These are phyloP conservation scores for Pseudogymnoascus sp. DNA, from an alignment of 2,329 filamentous ascomycete species.

Conservation along the genomic window DNA sequence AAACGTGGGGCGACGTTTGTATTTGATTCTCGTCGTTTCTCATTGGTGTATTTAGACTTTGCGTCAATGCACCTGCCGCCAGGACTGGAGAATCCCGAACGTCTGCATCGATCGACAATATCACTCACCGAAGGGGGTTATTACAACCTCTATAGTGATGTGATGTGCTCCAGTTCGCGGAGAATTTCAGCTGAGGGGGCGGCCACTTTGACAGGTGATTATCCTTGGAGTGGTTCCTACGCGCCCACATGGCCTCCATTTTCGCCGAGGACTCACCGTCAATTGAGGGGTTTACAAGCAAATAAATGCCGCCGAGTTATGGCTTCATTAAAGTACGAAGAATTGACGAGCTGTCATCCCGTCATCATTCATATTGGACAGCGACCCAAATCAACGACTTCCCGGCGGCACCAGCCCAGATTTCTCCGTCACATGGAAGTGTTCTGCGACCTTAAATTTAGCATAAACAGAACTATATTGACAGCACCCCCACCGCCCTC, in stretches of 20 bases:
- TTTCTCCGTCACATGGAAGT: background rate
- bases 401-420: background rate
- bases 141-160: background rate
- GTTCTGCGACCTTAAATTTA: background rate
- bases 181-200: background rate
- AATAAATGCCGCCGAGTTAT: background rate
- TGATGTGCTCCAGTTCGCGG: background rate
- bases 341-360: background rate
- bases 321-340: background rate
- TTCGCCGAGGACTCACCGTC: background rate
- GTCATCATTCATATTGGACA: background rate
- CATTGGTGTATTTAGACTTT: background rate
- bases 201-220: background rate
- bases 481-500: background rate
- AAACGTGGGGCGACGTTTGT: background rate
- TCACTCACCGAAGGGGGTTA: background rate
- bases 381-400: background rate
- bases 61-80: background rate
- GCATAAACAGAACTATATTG: background rate
- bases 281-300: background rate
- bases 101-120: background rate
- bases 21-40: background rate
- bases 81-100: background rate
- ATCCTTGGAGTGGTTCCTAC: background rate
- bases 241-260: background rate